Percentiles rank a stretch among this genome's conserved stretches.
phyloP scores from a whole-genome alignment of 805 yeast species.

The Suhomyces faveliae region DNA sequence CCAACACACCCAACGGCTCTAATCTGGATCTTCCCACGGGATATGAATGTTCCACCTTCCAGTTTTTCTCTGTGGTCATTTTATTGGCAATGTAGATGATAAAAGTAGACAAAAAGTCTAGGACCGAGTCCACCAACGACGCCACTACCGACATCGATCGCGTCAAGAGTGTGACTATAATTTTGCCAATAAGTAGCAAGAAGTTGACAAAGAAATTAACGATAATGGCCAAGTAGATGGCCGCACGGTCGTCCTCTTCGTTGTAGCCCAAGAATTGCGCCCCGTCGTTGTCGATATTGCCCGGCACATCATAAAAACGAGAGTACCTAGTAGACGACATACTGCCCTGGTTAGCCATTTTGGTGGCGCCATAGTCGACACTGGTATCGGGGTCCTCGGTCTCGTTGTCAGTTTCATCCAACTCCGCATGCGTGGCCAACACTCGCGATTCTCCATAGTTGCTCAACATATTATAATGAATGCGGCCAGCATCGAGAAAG shows the following conservation, averaged over 20 bases:
- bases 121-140: conserved; percentile 68
- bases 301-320: conserved; percentile 51
- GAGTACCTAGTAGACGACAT: conserved; percentile 18
- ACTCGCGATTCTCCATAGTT: conserved; percentile 48
- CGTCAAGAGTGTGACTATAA: conserved; percentile 59
- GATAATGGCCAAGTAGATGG: conserved; percentile 59
- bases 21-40: conserved; percentile 74
- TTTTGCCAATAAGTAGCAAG: conserved; percentile 57
- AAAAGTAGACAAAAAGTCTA: conserved; percentile 72
- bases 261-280: conserved; percentile 53
- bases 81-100: conserved; percentile 65
- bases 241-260: conserved; percentile 38
- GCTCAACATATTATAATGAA: conserved; percentile 61
- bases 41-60: conserved; percentile 46
- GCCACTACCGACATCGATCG: conserved; percentile 75
- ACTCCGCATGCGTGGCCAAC: conserved; percentile 20
- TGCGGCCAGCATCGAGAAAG: conserved; percentile 63
- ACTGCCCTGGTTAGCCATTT: conserved; percentile 3
- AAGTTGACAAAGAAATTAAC: conserved; percentile 63
- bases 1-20: conserved; percentile 76
- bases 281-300: conserved; percentile 57
- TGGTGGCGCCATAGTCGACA: neutral
- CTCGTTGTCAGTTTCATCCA: conserved; percentile 13
- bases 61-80: conserved; percentile 44
- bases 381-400: neutral